Evolutionary conservation across 768 basidiomycete genomes (phyloP).

Genomic region (Flagelloscypha sp.): DNA sequence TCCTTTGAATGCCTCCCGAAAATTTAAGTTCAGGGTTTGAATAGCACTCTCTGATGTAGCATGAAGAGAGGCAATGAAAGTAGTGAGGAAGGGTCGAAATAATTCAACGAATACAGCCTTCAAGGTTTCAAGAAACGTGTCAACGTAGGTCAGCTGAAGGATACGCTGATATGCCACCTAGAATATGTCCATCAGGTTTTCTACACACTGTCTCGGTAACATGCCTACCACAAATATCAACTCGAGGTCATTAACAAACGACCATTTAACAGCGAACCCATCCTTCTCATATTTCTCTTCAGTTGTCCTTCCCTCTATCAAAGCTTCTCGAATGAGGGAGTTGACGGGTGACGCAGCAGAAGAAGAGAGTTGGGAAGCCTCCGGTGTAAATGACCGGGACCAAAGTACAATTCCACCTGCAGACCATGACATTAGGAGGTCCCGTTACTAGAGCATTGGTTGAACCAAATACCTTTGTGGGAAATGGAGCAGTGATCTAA

Average conservation of each 20-base stretch:
- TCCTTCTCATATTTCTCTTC: slow-evolving; percentile 89
- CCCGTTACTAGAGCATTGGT: background rate
- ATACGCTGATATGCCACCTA: slow-evolving; percentile 97
- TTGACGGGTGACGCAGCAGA: slow-evolving; percentile 80
- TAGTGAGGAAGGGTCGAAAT: slow-evolving; percentile 75
- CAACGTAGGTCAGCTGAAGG: slow-evolving; percentile 88
- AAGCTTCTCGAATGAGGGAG: slow-evolving; percentile 78
- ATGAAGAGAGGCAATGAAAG: slow-evolving; percentile 80
- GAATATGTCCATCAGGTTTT: too few species aligned
- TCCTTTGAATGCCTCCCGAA: slow-evolving; percentile 58
- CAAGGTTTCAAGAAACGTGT: slow-evolving; percentile 73
- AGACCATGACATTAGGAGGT: slow-evolving; percentile 8
- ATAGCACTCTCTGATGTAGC: slow-evolving; percentile 36
- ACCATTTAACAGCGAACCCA: slow-evolving; percentile 91
- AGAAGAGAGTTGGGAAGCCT: slow-evolving; percentile 58
- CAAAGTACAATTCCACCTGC: slow-evolving; percentile 88
- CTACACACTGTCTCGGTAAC: too few species aligned
- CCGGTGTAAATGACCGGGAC: slow-evolving; percentile 91
- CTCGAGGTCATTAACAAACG: slow-evolving; percentile 90
- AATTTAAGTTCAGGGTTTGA: slow-evolving; percentile 50
- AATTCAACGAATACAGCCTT: slow-evolving; percentile 81
- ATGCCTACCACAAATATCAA: slow-evolving; percentile 88
- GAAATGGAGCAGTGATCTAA: slow-evolving; percentile 95
- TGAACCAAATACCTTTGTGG: slow-evolving; percentile 60
- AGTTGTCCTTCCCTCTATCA: slow-evolving; percentile 81